Evolutionary conservation across 352 stramenopile genomes (phyloP).

Genomic region (Globisporangium barbulae): DNA sequence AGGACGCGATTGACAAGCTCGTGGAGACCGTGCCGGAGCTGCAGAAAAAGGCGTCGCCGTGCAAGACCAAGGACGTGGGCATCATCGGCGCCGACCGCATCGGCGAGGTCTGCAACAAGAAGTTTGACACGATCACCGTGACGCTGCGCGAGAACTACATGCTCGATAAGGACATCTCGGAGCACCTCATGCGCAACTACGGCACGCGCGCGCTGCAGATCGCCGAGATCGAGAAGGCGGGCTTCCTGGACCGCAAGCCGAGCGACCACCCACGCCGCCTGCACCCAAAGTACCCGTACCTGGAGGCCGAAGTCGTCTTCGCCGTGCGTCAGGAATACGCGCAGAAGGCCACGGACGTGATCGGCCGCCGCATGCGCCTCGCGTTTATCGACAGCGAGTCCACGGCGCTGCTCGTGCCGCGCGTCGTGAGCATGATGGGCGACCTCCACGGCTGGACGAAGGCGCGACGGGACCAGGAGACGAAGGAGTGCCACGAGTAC

Average conservation of each 20-base stretch:
- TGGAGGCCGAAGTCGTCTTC: constrained; percentile 94
- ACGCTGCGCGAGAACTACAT: constrained; percentile 93
- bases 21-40: constrained; percentile 78
- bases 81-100: constrained; percentile 89
- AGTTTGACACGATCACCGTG: constrained; percentile 95
- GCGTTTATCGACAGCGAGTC: constrained; percentile 91
- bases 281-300: constrained; percentile 93
- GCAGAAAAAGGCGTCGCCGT: constrained; percentile 61
- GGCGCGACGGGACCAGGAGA: constrained; percentile 67
- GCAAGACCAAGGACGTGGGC: constrained; percentile 78
- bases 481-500: constrained; percentile 71
- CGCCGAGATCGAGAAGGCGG: constrained; percentile 86
- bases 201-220: constrained; percentile 95
- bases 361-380: constrained; percentile 91
- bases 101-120: constrained; percentile 94
- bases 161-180: constrained; percentile 91
- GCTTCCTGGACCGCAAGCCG: constrained; percentile 80
- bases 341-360: constrained; percentile 90
- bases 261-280: constrained; percentile 87
- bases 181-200: constrained; percentile 96
- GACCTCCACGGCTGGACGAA: constrained; percentile 87
- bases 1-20: constrained; percentile 92
- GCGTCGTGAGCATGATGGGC: constrained; percentile 92
- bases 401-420: constrained; percentile 67
- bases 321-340: constrained; percentile 94